A percentile compares a stretch with the other conserved stretches of the same genome.
These are phyloP conservation scores for Aspergillus ellipticus DNA, from an alignment of 495 filamentous ascomycete species.

Conservation along the genomic window DNA sequence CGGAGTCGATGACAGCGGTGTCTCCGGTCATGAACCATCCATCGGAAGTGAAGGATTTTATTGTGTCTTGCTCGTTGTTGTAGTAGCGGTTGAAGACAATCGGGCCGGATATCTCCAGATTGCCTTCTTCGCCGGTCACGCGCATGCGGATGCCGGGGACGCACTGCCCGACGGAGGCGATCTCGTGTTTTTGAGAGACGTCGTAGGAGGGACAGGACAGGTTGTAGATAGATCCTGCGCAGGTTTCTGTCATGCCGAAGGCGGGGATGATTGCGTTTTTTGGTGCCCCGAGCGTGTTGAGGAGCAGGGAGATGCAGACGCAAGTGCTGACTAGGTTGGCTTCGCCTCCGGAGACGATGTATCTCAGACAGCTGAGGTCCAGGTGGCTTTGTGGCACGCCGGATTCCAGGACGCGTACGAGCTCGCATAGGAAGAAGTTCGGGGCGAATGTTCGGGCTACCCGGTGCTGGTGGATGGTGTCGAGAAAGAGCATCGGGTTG, in stretches of 20 bases:
- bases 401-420: background rate
- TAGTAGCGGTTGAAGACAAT: slow-evolving; percentile 75
- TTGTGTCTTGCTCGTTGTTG: slow-evolving; percentile 62
- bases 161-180: slow-evolving; percentile 38
- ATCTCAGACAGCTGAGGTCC: slow-evolving; percentile 29
- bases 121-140: slow-evolving; percentile 30
- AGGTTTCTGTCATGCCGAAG: slow-evolving; percentile 59
- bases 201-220: no score
- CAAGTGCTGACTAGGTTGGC: slow-evolving; percentile 31
- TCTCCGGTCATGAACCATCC: slow-evolving; percentile 86
- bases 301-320: slow-evolving; percentile 26
- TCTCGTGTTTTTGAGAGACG: slow-evolving; percentile 25
- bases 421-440: slow-evolving; percentile 48
- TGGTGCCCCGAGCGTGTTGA: slow-evolving; percentile 32
- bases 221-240: slow-evolving; percentile 45
- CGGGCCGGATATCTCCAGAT: slow-evolving; percentile 36
- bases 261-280: slow-evolving; percentile 38
- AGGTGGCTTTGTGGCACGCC: no score
- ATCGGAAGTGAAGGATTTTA: slow-evolving; percentile 61
- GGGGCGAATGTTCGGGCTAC: slow-evolving; percentile 50
- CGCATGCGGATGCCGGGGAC: slow-evolving; percentile 43
- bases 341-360: slow-evolving; percentile 38
- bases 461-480: slow-evolving; percentile 37
- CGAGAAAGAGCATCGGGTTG: slow-evolving; percentile 37
- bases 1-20: slow-evolving; percentile 55